Percentiles rank a stretch among this genome's conserved stretches.
These are phyloP conservation scores for Aureobasidium melanogenum DNA, from an alignment of 2,329 filamentous ascomycete species.

Conservation along the genomic window DNA sequence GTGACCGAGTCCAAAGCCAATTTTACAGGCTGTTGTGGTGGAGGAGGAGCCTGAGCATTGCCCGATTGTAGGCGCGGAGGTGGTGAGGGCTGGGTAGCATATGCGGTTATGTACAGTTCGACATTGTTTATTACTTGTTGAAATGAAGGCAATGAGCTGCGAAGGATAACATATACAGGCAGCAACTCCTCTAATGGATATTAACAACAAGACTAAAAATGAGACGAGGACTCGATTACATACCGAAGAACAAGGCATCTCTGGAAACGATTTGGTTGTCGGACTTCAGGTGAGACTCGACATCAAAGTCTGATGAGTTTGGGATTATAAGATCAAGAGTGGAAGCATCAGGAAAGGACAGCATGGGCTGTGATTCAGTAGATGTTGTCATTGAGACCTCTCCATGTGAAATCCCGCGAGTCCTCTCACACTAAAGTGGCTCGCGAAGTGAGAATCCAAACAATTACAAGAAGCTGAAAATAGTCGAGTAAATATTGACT, in stretches of 20 bases:
- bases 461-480: neutral
- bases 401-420: neutral
- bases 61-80: conserved; percentile 25
- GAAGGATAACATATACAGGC: conserved; percentile 59
- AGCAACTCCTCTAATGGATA: conserved; percentile 60
- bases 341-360: conserved; percentile 15
- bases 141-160: conserved; percentile 50
- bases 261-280: conserved; percentile 34
- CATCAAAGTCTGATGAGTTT: conserved; percentile 25
- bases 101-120: conserved; percentile 58
- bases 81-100: conserved; percentile 47
- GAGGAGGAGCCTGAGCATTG: conserved; percentile 23
- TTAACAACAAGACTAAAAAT: neutral
- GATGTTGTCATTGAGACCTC: neutral
- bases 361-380: conserved; percentile 27
- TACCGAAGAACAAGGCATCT: conserved; percentile 65
- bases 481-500: neutral
- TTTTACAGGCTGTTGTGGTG: conserved; percentile 26
- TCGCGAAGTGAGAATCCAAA: neutral
- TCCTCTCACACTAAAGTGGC: neutral
- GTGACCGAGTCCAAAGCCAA: conserved; percentile 51
- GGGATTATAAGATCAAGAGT: conserved; percentile 23
- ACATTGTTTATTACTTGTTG: conserved; percentile 53
- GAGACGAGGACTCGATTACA: conserved; percentile 22
- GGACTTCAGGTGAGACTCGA: conserved; percentile 34